Conservation (phyloP, 1,139 yeast species). For the Blastobotrys proliferans region DNA sequence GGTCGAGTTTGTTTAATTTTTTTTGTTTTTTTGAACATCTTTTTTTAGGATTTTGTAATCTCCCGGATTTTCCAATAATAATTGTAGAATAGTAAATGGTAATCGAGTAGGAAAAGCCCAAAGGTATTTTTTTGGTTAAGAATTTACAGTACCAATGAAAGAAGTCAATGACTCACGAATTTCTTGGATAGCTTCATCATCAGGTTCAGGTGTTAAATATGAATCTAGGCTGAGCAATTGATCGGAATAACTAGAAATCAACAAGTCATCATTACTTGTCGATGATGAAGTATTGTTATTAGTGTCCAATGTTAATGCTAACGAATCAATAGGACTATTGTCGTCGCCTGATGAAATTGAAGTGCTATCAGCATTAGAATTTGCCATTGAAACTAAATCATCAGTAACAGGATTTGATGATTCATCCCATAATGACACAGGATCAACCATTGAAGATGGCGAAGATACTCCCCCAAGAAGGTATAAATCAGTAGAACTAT, state of each 20-base stretch:
- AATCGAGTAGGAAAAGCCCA: no score
- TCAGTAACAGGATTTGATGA: neutral
- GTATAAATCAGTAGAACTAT: conserved; percentile 7
- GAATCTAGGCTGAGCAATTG: conserved; percentile 22
- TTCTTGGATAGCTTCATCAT: conserved; percentile 14
- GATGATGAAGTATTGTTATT: neutral
- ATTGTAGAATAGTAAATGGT: conserved; percentile 3
- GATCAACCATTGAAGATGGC: conserved; percentile 10
- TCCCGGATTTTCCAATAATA: neutral
- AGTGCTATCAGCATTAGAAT: neutral
- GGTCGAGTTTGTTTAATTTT: no score
- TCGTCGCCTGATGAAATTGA: conserved; percentile 17
- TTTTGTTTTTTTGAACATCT: no score
- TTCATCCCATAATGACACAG: conserved; percentile 9
- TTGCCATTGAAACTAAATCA: conserved; percentile 2
- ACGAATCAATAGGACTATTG: conserved; percentile 9
- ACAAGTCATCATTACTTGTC: conserved; percentile 2
- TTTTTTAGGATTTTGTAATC: no score
- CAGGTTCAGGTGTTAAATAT: conserved; percentile 27
- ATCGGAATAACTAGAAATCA: conserved; percentile 2
- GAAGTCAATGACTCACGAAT: conserved; percentile 4
- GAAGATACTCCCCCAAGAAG: conserved; percentile 10
- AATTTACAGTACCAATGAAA: conserved; percentile 1
- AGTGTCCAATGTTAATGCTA: conserved; percentile 6
- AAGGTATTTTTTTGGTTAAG: no score